Conservation (phyloP, 176 grass and related monocot genomes). For the Olyra latifolia region DNA sequence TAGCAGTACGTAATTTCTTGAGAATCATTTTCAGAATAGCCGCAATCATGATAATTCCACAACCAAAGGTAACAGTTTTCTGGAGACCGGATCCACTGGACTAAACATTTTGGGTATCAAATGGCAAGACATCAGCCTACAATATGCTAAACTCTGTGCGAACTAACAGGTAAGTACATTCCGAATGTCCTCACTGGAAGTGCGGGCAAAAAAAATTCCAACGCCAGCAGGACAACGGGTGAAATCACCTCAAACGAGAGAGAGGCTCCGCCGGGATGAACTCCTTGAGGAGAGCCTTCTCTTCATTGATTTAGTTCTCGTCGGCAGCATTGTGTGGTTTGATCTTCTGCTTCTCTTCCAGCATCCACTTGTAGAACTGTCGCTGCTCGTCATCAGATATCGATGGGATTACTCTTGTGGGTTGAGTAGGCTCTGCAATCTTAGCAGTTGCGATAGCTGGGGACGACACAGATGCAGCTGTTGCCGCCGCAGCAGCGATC, state of each 20-base stretch:
- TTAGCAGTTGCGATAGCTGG: slow-evolving; percentile 19
- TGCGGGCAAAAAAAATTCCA: neutral
- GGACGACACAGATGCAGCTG: slow-evolving; percentile 28
- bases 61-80: neutral
- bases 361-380: slow-evolving; percentile 83
- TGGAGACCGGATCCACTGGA: neutral
- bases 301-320: slow-evolving; percentile 81
- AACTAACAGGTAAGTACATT: slow-evolving; percentile 27
- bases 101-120: neutral
- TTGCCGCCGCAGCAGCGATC: slow-evolving; percentile 1
- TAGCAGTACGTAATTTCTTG: neutral
- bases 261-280: slow-evolving; percentile 57
- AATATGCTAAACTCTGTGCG: slow-evolving; percentile 10
- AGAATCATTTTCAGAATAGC: neutral
- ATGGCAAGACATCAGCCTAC: neutral
- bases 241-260: slow-evolving; percentile 53
- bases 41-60: neutral
- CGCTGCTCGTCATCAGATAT: slow-evolving; percentile 68
- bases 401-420: slow-evolving; percentile 51
- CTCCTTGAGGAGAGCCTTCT: slow-evolving; percentile 90
- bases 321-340: slow-evolving; percentile 50
- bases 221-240: slow-evolving; percentile 9
- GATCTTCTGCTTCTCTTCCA: slow-evolving; percentile 83
- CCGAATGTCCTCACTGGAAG: slow-evolving; percentile 15
- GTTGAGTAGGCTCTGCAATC: slow-evolving; percentile 34